phyloP scores from a whole-genome alignment of 768 basidiomycete species.

The Cubamyces sp. region DNA sequence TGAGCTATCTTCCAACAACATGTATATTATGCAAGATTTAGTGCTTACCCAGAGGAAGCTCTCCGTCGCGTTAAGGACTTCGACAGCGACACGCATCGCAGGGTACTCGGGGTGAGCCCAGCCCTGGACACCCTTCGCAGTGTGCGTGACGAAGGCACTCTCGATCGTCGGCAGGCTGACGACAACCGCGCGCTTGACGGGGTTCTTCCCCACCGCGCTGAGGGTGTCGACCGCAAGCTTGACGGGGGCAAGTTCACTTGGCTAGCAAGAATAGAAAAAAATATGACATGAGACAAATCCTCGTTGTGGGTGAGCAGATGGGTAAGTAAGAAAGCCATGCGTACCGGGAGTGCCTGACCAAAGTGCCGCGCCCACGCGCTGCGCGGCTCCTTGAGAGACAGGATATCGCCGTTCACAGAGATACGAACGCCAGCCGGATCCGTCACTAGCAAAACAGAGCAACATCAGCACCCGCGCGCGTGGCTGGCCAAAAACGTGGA shows the following conservation, averaged over 20 bases:
- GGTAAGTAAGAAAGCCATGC: conserved; percentile 20
- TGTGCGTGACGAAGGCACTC: conserved; percentile 83
- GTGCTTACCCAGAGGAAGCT: conserved; percentile 87
- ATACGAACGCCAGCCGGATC: conserved; percentile 84
- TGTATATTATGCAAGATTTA: background rate
- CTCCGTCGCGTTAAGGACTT: conserved; percentile 91
- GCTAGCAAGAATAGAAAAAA: conserved; percentile 36
- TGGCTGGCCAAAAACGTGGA: too few relatives aligned
- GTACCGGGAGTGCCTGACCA: conserved; percentile 57
- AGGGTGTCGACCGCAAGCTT: conserved; percentile 70
- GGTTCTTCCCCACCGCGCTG: conserved; percentile 73
- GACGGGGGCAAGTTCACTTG: conserved; percentile 63
- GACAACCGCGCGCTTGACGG: conserved; percentile 76
- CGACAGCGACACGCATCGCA: conserved; percentile 80
- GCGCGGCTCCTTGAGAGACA: conserved; percentile 69
- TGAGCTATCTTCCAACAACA: background rate
- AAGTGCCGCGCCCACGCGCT: conserved; percentile 79
- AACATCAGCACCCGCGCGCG: background rate
- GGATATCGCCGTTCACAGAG: conserved; percentile 86
- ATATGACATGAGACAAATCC: too few relatives aligned
- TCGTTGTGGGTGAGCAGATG: too few relatives aligned
- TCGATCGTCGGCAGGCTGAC: conserved; percentile 94
- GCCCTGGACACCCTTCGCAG: conserved; percentile 76
- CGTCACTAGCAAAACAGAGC: conserved; percentile 58
- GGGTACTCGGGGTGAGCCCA: conserved; percentile 85